Base-by-base conservation (phyloP, 345 rosid genomes). In the Clarkia xantiana region DNA sequence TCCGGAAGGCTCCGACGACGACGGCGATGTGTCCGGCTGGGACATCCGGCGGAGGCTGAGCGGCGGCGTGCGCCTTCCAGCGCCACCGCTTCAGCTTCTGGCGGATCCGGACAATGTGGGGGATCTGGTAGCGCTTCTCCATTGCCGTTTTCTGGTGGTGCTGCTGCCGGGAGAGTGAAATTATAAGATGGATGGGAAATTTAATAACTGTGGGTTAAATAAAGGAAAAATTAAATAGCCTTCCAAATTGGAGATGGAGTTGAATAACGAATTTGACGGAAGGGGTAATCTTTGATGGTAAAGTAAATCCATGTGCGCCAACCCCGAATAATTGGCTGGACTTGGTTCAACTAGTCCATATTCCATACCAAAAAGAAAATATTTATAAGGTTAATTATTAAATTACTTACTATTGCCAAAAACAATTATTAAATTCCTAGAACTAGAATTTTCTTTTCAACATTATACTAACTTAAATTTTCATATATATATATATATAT, bases 1-100 rank as follows among this genome's bases (percentile, higher is more conserved):
- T 68, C 23, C 64, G 58, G 38, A 70, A 67, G 45, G 25, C 54
- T 1, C 96, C 98, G 1, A 86, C 96, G 59, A 72, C 57, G 42
- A 91, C 68, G 0, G 98, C 96, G 25, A 91, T 74, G 78, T 91
- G 94, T 0, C 98, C 96, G 0, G 74, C 71, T 0, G 98, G 96
- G 0, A 91, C 93, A 16, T 76, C 88, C 6, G 78, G 42, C 5
- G 86, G 81, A 1, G 79, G 42, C 11, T 47, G 29, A n/a, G 51
- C 14, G 67, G 40, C 23, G 2, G 79, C 77, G 1, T 68, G 52
- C 2, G 95, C 82, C 68, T 81, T 79, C 59, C 52, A 62, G 11
- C 94, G 81, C 97, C 94, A 86, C 44, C 67, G 78, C 51, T 64
- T 80, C 0, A 90, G 74, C 94, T 83, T 81, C 49, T 79, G 96